These are phyloP conservation scores for Starmera amethionina DNA, from an alignment of 805 yeast species.

Conservation along the genomic window DNA sequence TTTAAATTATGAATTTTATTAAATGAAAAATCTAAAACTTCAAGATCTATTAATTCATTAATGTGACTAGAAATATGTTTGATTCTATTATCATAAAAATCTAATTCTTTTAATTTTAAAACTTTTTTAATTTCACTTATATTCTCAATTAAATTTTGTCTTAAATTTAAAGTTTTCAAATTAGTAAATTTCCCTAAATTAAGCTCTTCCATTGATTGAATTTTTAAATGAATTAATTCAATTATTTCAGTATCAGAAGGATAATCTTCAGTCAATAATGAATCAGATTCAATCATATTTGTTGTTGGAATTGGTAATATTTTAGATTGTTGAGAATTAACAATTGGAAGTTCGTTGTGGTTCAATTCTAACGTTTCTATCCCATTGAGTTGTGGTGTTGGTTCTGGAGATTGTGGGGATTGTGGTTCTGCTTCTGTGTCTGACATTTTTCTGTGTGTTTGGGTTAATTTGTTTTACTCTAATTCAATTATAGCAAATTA, in stretches of 20 bases:
- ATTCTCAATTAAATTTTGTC: constrained; percentile 78
- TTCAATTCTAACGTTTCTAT: not conserved
- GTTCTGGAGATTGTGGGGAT: no score
- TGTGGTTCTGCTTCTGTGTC: no score
- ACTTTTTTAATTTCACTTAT: constrained; percentile 59
- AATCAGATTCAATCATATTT: constrained; percentile 59
- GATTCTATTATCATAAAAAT: constrained; percentile 86
- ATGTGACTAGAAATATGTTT: constrained; percentile 72
- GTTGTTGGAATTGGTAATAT: constrained; percentile 25
- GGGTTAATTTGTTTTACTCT: no score
- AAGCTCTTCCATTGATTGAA: constrained; percentile 52
- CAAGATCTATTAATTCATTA: constrained; percentile 46
- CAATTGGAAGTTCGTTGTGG: not conserved
- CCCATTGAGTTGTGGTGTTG: no score
- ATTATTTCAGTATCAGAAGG: constrained; percentile 50
- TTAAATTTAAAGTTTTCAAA: constrained; percentile 54
- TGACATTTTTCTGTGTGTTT: no score
- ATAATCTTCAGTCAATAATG: constrained; percentile 44
- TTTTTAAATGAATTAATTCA: constrained; percentile 63
- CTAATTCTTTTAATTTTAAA: constrained; percentile 62
- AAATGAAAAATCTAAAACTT: constrained; percentile 72
- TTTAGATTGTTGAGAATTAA: not conserved
- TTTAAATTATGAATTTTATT: constrained; percentile 82
- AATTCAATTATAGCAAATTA: no score
- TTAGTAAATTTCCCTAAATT: constrained; percentile 45